These are phyloP conservation scores for Aphanocladium album DNA, from an alignment of 2,329 filamentous ascomycete species.

Conservation along the genomic window DNA sequence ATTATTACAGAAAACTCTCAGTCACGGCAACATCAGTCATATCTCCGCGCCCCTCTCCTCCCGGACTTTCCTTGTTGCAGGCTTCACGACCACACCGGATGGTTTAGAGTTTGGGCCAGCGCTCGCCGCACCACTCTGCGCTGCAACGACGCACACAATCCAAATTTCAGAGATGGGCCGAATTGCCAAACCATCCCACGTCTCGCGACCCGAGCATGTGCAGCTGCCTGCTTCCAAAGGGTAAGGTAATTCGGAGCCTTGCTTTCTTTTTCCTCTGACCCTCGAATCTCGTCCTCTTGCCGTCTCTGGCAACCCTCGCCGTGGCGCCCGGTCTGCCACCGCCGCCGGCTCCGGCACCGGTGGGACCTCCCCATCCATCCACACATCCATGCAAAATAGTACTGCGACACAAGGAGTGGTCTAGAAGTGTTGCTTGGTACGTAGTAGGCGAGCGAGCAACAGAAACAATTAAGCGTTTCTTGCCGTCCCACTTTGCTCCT, in stretches of 20 bases:
- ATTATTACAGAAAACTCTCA: too few species aligned
- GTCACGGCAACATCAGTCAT: too few species aligned
- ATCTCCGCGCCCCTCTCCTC: too few species aligned
- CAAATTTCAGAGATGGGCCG: too few species aligned
- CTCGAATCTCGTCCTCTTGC: not conserved
- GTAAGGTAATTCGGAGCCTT: slow-evolving; percentile 2
- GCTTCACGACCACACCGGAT: too few species aligned
- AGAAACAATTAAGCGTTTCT: not conserved
- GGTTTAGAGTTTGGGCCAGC: too few species aligned
- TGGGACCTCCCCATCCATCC: too few species aligned
- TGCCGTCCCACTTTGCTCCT: too few species aligned
- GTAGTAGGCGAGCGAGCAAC: too few species aligned
- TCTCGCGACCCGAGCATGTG: too few species aligned
- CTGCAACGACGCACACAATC: not conserved
- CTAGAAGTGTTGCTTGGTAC: too few species aligned
- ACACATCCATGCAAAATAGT: not conserved
- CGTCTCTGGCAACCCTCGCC: not conserved
- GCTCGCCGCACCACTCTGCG: not conserved
- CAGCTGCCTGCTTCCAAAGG: not conserved
- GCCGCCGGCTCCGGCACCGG: slow-evolving; percentile 8
- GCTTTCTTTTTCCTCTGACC: not conserved
- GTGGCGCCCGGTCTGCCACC: slow-evolving; percentile 1
- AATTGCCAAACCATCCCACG: not conserved
- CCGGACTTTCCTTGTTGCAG: too few species aligned
- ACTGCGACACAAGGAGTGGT: not conserved